Percentiles rank a stretch among this genome's conserved stretches.
These are phyloP conservation scores for Emmonsia crescens DNA, from an alignment of 2,329 filamentous ascomycete species.

Conservation along the genomic window DNA sequence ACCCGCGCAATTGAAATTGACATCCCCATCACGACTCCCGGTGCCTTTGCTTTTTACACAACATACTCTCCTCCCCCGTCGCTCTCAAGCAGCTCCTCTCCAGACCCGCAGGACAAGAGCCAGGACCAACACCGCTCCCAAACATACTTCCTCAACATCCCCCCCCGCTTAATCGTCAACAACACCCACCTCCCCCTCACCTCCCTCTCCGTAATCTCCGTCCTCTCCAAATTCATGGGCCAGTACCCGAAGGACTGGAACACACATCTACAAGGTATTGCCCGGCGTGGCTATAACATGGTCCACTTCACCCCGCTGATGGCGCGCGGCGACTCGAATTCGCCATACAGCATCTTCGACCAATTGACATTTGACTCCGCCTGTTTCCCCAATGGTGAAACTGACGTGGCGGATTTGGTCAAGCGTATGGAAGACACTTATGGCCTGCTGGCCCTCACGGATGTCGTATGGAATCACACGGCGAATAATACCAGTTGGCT, in stretches of 20 bases:
- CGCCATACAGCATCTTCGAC: conserved; percentile 92
- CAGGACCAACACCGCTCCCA: conserved; percentile 50
- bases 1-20: conserved; percentile 85
- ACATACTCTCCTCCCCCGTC: conserved; percentile 81
- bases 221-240: conserved; percentile 97
- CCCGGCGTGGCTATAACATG: conserved; percentile 93
- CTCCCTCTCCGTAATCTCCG: conserved; percentile 81
- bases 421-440: conserved; percentile 73
- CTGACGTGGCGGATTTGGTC: conserved; percentile 67
- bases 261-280: conserved; percentile 76
- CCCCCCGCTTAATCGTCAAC: conserved; percentile 65
- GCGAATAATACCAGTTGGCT: conserved; percentile 94
- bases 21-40: conserved; percentile 68
- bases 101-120: conserved; percentile 27
- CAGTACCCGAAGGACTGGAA: conserved; percentile 85
- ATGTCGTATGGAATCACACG: conserved; percentile 97
- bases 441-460: conserved; percentile 76
- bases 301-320: conserved; percentile 95
- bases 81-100: conserved; percentile 45
- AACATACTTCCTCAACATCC: conserved; percentile 87
- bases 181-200: conserved; percentile 67
- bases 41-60: conserved; percentile 88
- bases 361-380: conserved; percentile 76
- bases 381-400: conserved; percentile 74
- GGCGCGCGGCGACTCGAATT: conserved; percentile 80